Evolutionary conservation across 306 rosid species (phyloP).

Genomic region (Cercis canadensis): DNA sequence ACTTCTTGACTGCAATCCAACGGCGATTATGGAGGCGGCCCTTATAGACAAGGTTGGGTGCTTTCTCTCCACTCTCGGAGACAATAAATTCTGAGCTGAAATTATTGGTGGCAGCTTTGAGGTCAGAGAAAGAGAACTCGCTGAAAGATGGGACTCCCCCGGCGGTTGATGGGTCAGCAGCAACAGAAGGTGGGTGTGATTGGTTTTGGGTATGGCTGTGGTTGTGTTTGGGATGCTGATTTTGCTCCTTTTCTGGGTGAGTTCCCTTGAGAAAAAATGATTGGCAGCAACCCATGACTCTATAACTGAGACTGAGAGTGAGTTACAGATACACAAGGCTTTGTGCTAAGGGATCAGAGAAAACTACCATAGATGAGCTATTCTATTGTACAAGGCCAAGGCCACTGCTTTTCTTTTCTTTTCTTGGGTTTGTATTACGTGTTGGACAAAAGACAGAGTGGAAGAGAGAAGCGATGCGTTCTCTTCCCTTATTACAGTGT

Average conservation of each 20-base stretch:
- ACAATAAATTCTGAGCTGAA: constrained; percentile 83
- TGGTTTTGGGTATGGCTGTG: constrained; percentile 14
- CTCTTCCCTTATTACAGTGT: neutral
- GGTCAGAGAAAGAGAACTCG: constrained; percentile 79
- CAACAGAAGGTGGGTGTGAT: constrained; percentile 38
- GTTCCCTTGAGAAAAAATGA: constrained; percentile 52
- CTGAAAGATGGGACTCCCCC: constrained; percentile 57
- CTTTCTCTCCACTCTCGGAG: constrained; percentile 93
- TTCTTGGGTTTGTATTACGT: neutral
- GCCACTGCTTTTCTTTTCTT: too few species aligned
- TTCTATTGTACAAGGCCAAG: too few species aligned
- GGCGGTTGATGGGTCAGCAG: constrained; percentile 34
- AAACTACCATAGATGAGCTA: neutral
- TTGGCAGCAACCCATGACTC: constrained; percentile 73
- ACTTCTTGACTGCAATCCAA: constrained; percentile 97
- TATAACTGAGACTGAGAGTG: neutral
- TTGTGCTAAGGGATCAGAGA: neutral
- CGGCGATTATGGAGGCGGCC: constrained; percentile 76
- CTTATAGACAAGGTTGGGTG: constrained; percentile 84
- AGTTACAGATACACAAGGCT: too few species aligned
- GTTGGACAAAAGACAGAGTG: neutral
- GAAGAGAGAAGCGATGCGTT: neutral
- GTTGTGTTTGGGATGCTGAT: constrained; percentile 40
- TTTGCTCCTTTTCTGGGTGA: constrained; percentile 51
- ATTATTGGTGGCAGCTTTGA: constrained; percentile 81